Percentiles rank a stretch among this genome's conserved stretches.
phyloP scores from a whole-genome alignment of 2,329 filamentous ascomycete species.

The Diplocarpon rosae region DNA sequence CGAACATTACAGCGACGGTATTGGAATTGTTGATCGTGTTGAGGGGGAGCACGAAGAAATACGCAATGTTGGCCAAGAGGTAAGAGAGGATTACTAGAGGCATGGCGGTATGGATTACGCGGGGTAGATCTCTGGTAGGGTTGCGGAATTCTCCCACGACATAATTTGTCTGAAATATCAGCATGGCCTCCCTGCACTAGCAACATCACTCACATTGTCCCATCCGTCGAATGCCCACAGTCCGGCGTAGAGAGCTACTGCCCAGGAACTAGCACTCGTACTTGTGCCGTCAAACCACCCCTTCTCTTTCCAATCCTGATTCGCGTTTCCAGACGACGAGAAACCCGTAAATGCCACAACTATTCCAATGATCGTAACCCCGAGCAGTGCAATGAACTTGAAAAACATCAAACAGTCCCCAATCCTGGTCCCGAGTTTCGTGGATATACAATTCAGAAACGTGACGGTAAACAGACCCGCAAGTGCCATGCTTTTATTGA shows the following conservation, averaged over 20 bases:
- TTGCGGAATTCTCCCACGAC: slow-evolving; percentile 96
- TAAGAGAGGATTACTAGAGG: slow-evolving; percentile 87
- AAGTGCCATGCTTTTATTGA: slow-evolving; percentile 81
- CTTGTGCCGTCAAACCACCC: slow-evolving; percentile 85
- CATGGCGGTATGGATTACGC: slow-evolving; percentile 94
- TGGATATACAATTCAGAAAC: slow-evolving; percentile 81
- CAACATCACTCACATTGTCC: slow-evolving; percentile 70
- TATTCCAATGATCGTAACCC: slow-evolving; percentile 77
- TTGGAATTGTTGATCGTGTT: slow-evolving; percentile 75
- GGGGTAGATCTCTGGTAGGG: slow-evolving; percentile 76
- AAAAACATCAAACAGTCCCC: slow-evolving; percentile 94
- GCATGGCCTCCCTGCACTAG: slow-evolving; percentile 3
- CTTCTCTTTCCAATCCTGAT: slow-evolving; percentile 73
- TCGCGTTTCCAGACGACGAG: slow-evolving; percentile 64
- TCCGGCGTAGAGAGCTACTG: slow-evolving; percentile 87
- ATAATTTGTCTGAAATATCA: slow-evolving; percentile 68
- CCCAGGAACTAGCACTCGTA: slow-evolving; percentile 73
- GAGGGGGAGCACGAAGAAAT: slow-evolving; percentile 85
- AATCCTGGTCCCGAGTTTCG: slow-evolving; percentile 72
- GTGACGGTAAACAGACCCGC: slow-evolving; percentile 67
- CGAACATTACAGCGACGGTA: slow-evolving; percentile 93
- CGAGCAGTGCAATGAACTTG: slow-evolving; percentile 84
- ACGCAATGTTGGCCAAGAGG: slow-evolving; percentile 81
- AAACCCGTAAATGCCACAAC: slow-evolving; percentile 81
- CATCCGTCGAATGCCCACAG: slow-evolving; percentile 98